These are phyloP conservation scores for Rhinocladiella mackenziei DNA, from an alignment of 2,329 filamentous ascomycete genomes.

Conservation along the genomic window DNA sequence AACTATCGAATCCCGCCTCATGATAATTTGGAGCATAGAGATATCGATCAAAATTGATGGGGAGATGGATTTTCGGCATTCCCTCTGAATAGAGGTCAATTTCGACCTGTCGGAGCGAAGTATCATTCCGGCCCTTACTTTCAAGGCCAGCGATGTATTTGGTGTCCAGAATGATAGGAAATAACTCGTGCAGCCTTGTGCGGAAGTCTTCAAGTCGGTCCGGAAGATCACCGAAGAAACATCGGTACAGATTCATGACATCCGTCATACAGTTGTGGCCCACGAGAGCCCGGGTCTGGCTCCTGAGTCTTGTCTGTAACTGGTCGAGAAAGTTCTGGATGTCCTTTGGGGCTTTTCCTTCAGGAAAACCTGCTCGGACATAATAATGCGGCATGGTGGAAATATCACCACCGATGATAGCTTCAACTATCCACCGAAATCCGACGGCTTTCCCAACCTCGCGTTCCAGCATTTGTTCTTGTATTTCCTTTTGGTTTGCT, in stretches of 20 bases:
- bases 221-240: slow-evolving; percentile 57
- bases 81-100: slow-evolving; percentile 37
- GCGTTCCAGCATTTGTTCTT: slow-evolving; percentile 30
- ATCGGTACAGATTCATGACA: slow-evolving; percentile 57
- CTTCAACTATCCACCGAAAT: slow-evolving; percentile 47
- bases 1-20: slow-evolving; percentile 62
- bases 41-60: slow-evolving; percentile 36
- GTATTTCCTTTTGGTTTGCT: slow-evolving; percentile 30
- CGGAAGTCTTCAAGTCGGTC: slow-evolving; percentile 54
- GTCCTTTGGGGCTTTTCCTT: slow-evolving; percentile 28
- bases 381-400: slow-evolving; percentile 35
- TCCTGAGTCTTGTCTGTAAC: slow-evolving; percentile 42
- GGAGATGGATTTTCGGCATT: slow-evolving; percentile 37
- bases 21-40: slow-evolving; percentile 42
- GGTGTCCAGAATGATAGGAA: slow-evolving; percentile 58
- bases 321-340: slow-evolving; percentile 29
- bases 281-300: slow-evolving; percentile 50
- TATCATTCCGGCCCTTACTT: slow-evolving; percentile 31
- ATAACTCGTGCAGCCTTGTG: slow-evolving; percentile 48
- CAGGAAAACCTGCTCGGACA: slow-evolving; percentile 31
- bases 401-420: slow-evolving; percentile 42
- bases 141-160: slow-evolving; percentile 57
- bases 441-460: slow-evolving; percentile 39
- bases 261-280: slow-evolving; percentile 63
- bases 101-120: slow-evolving; percentile 50